A percentile compares a stretch with the other conserved stretches of the same genome.
Conservation (phyloP, 2,329 filamentous ascomycete species). For the Neofusicoccum cordaticola region DNA sequence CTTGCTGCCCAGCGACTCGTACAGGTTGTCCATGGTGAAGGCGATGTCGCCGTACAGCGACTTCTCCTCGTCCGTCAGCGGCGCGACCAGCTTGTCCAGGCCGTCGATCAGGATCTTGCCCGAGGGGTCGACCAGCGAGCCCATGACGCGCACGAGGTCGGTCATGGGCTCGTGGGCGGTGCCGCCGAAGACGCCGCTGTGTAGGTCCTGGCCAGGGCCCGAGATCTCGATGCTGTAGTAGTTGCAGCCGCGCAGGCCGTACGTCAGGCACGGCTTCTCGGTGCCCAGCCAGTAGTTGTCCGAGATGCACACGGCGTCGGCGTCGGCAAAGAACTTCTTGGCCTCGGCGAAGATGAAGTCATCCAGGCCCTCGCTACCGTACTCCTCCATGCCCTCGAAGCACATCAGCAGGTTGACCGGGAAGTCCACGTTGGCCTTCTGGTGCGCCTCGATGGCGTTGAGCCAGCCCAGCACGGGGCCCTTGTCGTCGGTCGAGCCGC, state of each 20-base stretch:
- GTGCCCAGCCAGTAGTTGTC: slow-evolving; percentile 99
- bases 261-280: slow-evolving; percentile 96
- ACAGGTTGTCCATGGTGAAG: slow-evolving; percentile 94
- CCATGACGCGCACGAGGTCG: slow-evolving; percentile 80
- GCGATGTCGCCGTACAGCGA: slow-evolving; percentile 83
- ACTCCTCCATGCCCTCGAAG: slow-evolving; percentile 99
- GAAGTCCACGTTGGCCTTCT: slow-evolving; percentile 90
- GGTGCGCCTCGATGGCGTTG: slow-evolving; percentile 96
- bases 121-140: slow-evolving; percentile 78
- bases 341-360: slow-evolving; percentile 90
- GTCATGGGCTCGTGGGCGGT: slow-evolving; percentile 99
- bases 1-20: slow-evolving; percentile 85
- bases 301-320: slow-evolving; percentile 95
- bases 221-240: slow-evolving; percentile 93
- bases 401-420: slow-evolving; percentile 98
- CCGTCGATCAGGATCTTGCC: slow-evolving; percentile 95
- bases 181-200: slow-evolving; percentile 95
- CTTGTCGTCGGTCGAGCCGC: slow-evolving; percentile 96
- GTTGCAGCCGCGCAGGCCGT: slow-evolving; percentile 94
- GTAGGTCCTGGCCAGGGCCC: slow-evolving; percentile 87
- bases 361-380: slow-evolving; percentile 92
- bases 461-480: slow-evolving; percentile 95
- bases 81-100: slow-evolving; percentile 87
- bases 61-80: slow-evolving; percentile 82
- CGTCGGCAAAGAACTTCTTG: slow-evolving; percentile 91